A percentile compares a stretch with the other conserved stretches of the same genome.
phyloP scores from a whole-genome alignment of 495 filamentous ascomycete species.

The Trichoderma virens region DNA sequence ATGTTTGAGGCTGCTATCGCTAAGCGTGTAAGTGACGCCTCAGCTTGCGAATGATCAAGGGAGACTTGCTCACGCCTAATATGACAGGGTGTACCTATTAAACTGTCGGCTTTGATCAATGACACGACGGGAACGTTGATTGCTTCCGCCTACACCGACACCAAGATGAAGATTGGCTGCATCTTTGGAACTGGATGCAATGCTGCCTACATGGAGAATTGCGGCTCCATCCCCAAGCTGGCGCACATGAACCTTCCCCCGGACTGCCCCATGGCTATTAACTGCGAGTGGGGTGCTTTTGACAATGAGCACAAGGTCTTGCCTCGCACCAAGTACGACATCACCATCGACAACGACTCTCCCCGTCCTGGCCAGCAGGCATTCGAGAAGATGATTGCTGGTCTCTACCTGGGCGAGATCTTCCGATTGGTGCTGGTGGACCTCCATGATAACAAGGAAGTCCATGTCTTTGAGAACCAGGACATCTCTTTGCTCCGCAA shows the following conservation, averaged over 20 bases:
- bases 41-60: constrained; percentile 1
- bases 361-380: constrained; percentile 92
- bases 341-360: constrained; percentile 84
- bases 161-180: constrained; percentile 86
- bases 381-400: constrained; percentile 98
- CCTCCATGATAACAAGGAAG: constrained; percentile 66
- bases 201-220: constrained; percentile 94
- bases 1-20: constrained; percentile 79
- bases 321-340: constrained; percentile 77
- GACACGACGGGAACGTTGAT: constrained; percentile 99
- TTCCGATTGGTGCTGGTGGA: constrained; percentile 87
- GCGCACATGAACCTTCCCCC: constrained; percentile 88
- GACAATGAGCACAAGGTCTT: constrained; percentile 94
- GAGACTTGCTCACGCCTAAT: constrained; percentile 15
- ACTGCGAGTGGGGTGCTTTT: constrained; percentile 98
- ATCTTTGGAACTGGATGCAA: constrained; percentile 99
- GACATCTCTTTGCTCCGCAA: constrained; percentile 71
- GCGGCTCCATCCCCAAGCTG: constrained; percentile 86
- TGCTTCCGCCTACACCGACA: constrained; percentile 90
- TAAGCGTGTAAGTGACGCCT: constrained; percentile 53
- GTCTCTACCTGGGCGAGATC: constrained; percentile 90
- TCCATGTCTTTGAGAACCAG: constrained; percentile 75
- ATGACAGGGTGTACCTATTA: constrained; percentile 75
- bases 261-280: constrained; percentile 89
- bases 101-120: constrained; percentile 88